Percentiles rank a stretch among this genome's conserved stretches.
Evolutionary conservation across 345 rosid genomes (phyloP).

Genomic region (Boechera stricta): DNA sequence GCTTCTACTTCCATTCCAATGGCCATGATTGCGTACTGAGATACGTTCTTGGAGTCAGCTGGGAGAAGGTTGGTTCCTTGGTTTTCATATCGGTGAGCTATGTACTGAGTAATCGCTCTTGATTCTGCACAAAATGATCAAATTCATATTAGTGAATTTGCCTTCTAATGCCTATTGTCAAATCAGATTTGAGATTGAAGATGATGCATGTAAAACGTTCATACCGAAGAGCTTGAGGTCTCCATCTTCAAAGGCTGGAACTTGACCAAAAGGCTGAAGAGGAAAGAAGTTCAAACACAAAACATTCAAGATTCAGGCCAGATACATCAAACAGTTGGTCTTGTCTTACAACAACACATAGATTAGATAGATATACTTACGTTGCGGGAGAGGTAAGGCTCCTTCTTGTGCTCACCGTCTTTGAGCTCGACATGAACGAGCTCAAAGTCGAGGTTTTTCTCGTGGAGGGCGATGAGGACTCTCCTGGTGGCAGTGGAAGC

Average conservation of each 20-base stretch:
- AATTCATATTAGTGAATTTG: slow-evolving; percentile 1
- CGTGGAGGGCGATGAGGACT: slow-evolving; percentile 48
- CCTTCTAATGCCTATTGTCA: background rate
- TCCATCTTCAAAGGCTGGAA: slow-evolving; percentile 82
- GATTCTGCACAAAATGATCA: slow-evolving; percentile 62
- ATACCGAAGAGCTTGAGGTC: slow-evolving; percentile 78
- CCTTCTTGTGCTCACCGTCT: slow-evolving; percentile 46
- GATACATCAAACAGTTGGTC: background rate
- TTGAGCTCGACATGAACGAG: slow-evolving; percentile 42
- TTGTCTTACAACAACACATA: background rate
- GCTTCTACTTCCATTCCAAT: slow-evolving; percentile 78
- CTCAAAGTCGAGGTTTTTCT: slow-evolving; percentile 49
- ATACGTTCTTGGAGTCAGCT: slow-evolving; percentile 44
- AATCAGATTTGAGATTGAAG: background rate
- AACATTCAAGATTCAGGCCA: slow-evolving; percentile 25
- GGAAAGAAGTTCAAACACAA: slow-evolving; percentile 5
- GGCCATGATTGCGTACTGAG: slow-evolving; percentile 35
- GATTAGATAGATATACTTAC: slow-evolving; percentile 29
- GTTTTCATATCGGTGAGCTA: slow-evolving; percentile 52
- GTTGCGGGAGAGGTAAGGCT: slow-evolving; percentile 44
- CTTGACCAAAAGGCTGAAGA: slow-evolving; percentile 78
- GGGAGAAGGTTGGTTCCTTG: slow-evolving; percentile 64
- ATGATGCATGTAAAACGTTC: background rate
- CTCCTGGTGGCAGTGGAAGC: slow-evolving; percentile 43
- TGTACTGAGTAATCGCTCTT: slow-evolving; percentile 76